These are phyloP conservation scores for Meyerozyma elateridarum DNA, from an alignment of 1,139 yeast genomes.

Conservation along the genomic window DNA sequence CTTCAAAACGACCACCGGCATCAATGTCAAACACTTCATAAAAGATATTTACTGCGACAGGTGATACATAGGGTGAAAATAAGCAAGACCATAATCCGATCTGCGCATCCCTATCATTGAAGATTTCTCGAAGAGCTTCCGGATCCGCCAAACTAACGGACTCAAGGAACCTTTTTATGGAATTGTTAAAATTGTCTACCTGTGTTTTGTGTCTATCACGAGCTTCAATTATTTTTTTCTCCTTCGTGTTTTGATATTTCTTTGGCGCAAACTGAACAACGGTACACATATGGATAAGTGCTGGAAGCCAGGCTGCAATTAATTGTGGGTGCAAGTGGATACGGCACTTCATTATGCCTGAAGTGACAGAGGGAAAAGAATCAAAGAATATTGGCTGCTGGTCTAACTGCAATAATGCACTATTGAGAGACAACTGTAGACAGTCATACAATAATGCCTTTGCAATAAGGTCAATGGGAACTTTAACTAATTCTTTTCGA, in stretches of 20 bases:
- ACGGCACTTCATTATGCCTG: constrained; percentile 32
- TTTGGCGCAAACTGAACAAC: constrained; percentile 31
- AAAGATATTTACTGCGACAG: constrained; percentile 66
- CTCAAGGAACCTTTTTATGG: constrained; percentile 26
- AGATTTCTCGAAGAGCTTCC: constrained; percentile 31
- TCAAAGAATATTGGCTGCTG: constrained; percentile 39
- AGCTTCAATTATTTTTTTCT: constrained; percentile 21
- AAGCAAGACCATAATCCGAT: constrained; percentile 67
- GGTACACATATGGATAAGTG: constrained; percentile 41
- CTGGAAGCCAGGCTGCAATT: constrained; percentile 34
- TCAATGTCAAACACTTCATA: constrained; percentile 68
- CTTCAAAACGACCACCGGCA: constrained; percentile 62
- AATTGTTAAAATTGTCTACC: constrained; percentile 19
- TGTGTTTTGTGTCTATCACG: constrained; percentile 30
- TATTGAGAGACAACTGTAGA: constrained; percentile 49
- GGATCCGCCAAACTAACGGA: constrained; percentile 41
- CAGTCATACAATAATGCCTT: constrained; percentile 53
- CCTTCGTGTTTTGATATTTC: constrained; percentile 16
- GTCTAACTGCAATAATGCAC: constrained; percentile 36
- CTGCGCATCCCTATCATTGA: constrained; percentile 23
- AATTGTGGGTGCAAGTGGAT: constrained; percentile 34
- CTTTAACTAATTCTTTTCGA: too few relatives aligned
- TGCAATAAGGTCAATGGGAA: constrained; percentile 38
- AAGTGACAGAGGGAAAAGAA: constrained; percentile 47
- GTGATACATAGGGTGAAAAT: constrained; percentile 56